A percentile compares a stretch with the other conserved stretches of the same genome.
Conservation (phyloP, 1,284 basidiomycete genomes). For the Puccinia horiana region DNA sequence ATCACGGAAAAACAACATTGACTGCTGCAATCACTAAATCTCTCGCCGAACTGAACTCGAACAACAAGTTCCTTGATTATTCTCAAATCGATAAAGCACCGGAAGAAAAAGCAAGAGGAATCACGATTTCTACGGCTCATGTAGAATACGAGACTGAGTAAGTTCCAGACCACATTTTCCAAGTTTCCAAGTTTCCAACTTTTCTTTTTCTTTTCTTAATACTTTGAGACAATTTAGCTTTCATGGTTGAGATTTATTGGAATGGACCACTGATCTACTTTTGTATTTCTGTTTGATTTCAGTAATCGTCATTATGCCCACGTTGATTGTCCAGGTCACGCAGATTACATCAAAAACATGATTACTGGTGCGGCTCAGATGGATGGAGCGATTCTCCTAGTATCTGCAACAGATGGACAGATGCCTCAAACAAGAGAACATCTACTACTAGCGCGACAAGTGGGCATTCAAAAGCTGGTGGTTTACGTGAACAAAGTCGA, state of each 20-base stretch:
- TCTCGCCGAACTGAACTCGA: constrained; percentile 73
- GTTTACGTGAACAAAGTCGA: constrained; percentile 99
- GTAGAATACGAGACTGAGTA: constrained; percentile 92
- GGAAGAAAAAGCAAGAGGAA: constrained; percentile 98
- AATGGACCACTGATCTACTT: not conserved
- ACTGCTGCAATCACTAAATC: constrained; percentile 99
- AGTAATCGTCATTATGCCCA: constrained; percentile 89
- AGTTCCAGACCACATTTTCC: not conserved
- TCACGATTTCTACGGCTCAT: constrained; percentile 85
- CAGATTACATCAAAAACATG: constrained; percentile 78
- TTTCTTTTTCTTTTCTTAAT: not conserved
- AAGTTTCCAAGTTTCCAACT: not conserved
- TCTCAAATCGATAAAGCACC: constrained; percentile 99
- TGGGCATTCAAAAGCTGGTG: constrained; percentile 95
- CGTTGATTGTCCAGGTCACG: constrained; percentile 86
- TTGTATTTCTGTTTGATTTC: not conserved
- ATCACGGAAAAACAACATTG: constrained; percentile 75
- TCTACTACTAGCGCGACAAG: constrained; percentile 92
- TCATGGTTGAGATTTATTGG: not conserved
- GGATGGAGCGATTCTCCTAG: constrained; percentile 71
- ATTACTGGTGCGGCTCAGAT: constrained; percentile 99
- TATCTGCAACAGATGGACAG: constrained; percentile 97
- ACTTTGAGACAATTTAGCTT: not conserved
- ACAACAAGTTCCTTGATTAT: constrained; percentile 95
- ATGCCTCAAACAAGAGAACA: constrained; percentile 99